These are phyloP conservation scores for Mycena haematopus DNA, from an alignment of 768 basidiomycete genomes.

Conservation along the genomic window DNA sequence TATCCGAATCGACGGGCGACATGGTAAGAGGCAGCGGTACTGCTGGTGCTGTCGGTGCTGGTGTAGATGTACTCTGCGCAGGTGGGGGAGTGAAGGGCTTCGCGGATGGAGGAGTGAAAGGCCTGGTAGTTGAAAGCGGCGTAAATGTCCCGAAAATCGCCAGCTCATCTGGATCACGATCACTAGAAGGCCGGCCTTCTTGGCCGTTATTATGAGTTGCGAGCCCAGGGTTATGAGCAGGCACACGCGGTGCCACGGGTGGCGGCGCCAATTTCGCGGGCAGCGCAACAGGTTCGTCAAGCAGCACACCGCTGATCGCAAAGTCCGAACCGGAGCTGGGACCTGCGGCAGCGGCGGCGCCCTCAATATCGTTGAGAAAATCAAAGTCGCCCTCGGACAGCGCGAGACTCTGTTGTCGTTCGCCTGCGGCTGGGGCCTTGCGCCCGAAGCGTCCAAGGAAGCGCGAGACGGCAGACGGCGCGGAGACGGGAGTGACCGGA, in stretches of 20 bases:
- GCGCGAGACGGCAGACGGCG: conserved; percentile 79
- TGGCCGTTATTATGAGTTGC: conserved; percentile 1
- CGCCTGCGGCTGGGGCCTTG: conserved; percentile 42
- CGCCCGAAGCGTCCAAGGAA: conserved; percentile 82
- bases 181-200: conserved; percentile 9
- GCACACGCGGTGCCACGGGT: neutral
- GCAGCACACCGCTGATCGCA: conserved; percentile 16
- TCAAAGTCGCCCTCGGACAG: conserved; percentile 84
- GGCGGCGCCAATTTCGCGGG: conserved; percentile 22
- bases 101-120: neutral
- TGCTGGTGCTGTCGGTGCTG: conserved; percentile 8
- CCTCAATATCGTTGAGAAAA: conserved; percentile 70
- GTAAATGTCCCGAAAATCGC: conserved; percentile 18
- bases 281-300: conserved; percentile 44
- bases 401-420: conserved; percentile 57
- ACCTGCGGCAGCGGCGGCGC: neutral
- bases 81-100: conserved; percentile 18
- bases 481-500: conserved; percentile 31
- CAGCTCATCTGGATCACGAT: conserved; percentile 19
- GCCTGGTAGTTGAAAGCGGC: conserved; percentile 10
- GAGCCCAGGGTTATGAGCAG: neutral
- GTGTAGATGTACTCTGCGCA: conserved; percentile 10
- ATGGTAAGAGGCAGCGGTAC: neutral
- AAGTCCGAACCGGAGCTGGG: conserved; percentile 9
- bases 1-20: conserved; percentile 21